phyloP scores from a whole-genome alignment of 1,284 basidiomycete species.

The Puccinia coronata region DNA sequence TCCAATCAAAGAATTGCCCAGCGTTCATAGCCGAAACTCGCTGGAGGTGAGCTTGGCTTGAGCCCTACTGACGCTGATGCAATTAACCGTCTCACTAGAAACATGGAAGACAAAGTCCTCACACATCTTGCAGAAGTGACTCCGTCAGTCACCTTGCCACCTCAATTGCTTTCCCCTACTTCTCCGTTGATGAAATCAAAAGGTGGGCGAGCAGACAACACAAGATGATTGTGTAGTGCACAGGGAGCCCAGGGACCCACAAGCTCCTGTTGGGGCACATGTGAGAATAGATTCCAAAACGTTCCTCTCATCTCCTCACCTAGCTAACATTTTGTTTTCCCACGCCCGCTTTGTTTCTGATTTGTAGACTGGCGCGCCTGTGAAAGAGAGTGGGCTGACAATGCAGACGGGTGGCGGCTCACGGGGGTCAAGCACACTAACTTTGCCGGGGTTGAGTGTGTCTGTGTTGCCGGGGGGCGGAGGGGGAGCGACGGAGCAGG shows the following conservation, averaged over 20 bases:
- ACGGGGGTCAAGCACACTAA: slow-evolving; percentile 1
- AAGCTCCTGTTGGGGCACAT: too few relatives aligned
- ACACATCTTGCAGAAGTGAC: not conserved
- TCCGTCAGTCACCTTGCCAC: not conserved
- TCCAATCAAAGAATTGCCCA: not conserved
- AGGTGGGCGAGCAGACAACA: too few relatives aligned
- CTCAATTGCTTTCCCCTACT: not conserved
- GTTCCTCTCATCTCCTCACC: too few relatives aligned
- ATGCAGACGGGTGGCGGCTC: not conserved
- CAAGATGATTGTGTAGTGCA: too few relatives aligned
- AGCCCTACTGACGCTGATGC: slow-evolving; percentile 14
- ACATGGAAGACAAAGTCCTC: not conserved
- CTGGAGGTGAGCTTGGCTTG: not conserved
- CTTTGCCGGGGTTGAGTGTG: slow-evolving; percentile 44
- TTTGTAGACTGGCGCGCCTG: not conserved
- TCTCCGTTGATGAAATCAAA: too few relatives aligned
- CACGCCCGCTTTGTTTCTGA: too few relatives aligned
- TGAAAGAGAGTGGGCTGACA: not conserved
- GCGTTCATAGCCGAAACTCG: not conserved
- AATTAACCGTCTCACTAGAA: not conserved
- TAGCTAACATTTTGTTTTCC: too few relatives aligned
- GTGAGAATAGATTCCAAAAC: too few relatives aligned
- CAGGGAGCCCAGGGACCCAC: too few relatives aligned
- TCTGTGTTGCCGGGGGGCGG: too few relatives aligned
- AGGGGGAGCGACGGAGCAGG: slow-evolving; percentile 73